phyloP scores from a whole-genome alignment of 2,329 filamentous ascomycete species.

The Nemania sp. region DNA sequence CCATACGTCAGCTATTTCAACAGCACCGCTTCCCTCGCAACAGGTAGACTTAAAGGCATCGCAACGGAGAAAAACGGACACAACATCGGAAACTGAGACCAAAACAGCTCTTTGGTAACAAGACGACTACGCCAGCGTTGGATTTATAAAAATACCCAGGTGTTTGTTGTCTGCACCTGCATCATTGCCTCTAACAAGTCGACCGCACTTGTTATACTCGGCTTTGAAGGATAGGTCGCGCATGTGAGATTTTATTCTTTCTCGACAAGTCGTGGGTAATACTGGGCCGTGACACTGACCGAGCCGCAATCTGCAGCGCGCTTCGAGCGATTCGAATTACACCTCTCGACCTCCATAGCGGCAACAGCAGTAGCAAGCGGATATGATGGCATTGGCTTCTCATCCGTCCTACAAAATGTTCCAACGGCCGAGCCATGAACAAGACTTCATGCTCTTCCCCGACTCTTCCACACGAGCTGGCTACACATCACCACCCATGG shows the following conservation, averaged over 20 bases:
- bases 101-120: background rate
- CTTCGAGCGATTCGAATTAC: conserved; percentile 33
- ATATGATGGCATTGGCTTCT: conserved; percentile 48
- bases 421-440: conserved; percentile 45
- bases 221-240: conserved; percentile 30
- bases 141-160: conserved; percentile 7
- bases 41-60: conserved; percentile 7
- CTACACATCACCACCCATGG: conserved; percentile 55
- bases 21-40: background rate
- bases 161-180: background rate
- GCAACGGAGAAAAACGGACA: background rate
- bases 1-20: conserved; percentile 14
- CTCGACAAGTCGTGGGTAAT: conserved; percentile 19
- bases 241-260: conserved; percentile 38
- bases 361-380: conserved; percentile 15
- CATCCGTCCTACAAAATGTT: conserved; percentile 51
- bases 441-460: conserved; percentile 52
- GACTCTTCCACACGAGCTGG: conserved; percentile 45
- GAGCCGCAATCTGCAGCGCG: conserved; percentile 30
- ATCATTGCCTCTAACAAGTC: conserved; percentile 14
- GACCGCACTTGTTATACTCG: conserved; percentile 15
- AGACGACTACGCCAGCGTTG: conserved; percentile 13
- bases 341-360: conserved; percentile 20
- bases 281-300: conserved; percentile 40
- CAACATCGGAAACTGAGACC: background rate